phyloP scores from a whole-genome alignment of 2,329 filamentous ascomycete species.

The Aureobasidium lini region DNA sequence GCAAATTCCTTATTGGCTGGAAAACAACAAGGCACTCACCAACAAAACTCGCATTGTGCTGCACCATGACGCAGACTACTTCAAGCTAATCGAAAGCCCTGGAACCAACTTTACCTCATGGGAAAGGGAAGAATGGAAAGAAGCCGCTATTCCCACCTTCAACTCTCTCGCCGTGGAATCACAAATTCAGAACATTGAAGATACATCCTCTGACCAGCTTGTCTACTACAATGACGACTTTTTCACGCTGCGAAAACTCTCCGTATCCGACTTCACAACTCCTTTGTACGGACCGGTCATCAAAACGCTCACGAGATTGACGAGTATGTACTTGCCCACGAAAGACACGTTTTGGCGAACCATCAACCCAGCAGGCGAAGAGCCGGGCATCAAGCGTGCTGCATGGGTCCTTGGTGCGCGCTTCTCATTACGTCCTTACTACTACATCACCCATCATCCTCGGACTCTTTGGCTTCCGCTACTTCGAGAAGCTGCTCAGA shows the following conservation, averaged over 20 bases:
- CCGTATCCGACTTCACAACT: background rate
- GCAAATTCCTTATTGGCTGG: background rate
- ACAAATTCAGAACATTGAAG: background rate
- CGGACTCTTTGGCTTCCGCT: background rate
- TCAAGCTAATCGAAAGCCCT: background rate
- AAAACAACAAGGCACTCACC: background rate
- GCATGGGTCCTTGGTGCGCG: background rate
- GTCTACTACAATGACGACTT: slow-evolving; percentile 1
- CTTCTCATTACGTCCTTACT: background rate
- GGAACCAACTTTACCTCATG: background rate
- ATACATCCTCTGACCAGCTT: background rate
- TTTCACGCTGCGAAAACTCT: background rate
- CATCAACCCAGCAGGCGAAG: background rate
- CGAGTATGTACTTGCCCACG: background rate
- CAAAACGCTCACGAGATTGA: background rate
- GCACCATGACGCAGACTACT: background rate
- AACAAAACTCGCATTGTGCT: background rate
- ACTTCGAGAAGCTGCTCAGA: background rate
- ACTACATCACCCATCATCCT: background rate
- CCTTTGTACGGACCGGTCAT: background rate
- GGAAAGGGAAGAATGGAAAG: background rate
- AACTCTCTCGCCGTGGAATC: background rate
- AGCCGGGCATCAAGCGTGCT: background rate
- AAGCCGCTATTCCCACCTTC: background rate
- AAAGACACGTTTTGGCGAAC: background rate